A percentile compares a stretch with the other conserved stretches of the same genome.
Conservation (phyloP, 2,329 filamentous ascomycete genomes). For the Ceratocystiopsis brevicomis region DNA sequence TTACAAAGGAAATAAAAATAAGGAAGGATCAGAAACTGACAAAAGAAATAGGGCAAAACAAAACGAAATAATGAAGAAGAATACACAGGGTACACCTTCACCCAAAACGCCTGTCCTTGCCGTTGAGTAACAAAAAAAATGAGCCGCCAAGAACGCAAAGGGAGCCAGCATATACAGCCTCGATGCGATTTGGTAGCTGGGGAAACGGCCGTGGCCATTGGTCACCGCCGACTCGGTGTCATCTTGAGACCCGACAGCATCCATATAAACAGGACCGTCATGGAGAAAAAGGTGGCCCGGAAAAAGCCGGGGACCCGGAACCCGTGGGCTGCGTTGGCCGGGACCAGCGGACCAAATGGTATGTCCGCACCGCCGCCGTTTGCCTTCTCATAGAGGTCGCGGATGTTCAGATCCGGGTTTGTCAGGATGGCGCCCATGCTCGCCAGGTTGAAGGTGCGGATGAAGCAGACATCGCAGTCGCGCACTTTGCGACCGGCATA, state of each 20-base stretch:
- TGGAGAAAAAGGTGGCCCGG: slow-evolving; percentile 24
- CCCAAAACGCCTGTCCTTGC: neutral
- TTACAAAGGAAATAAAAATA: no score
- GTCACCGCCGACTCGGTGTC: slow-evolving; percentile 1
- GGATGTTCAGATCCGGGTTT: slow-evolving; percentile 3
- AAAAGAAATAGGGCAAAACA: neutral
- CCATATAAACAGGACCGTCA: slow-evolving; percentile 25
- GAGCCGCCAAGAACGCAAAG: no score
- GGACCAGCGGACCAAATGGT: no score
- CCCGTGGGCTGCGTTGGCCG: slow-evolving; percentile 4
- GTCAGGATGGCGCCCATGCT: slow-evolving; percentile 17
- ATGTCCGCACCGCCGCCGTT: neutral
- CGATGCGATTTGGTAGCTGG: no score
- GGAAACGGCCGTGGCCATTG: no score
- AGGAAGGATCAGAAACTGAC: neutral
- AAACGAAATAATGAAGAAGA: neutral
- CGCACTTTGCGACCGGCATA: slow-evolving; percentile 44
- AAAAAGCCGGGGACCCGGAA: slow-evolving; percentile 20
- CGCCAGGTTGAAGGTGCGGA: slow-evolving; percentile 29
- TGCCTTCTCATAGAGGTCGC: neutral
- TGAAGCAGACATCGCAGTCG: slow-evolving; percentile 40
- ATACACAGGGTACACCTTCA: neutral
- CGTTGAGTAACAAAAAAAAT: neutral
- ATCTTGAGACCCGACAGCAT: slow-evolving; percentile 9
- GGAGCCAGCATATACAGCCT: no score